A percentile compares a stretch with the other conserved stretches of the same genome.
Evolutionary conservation across 148 eudicot species (phyloP).

Genomic region (Heliosperma pusillum): DNA sequence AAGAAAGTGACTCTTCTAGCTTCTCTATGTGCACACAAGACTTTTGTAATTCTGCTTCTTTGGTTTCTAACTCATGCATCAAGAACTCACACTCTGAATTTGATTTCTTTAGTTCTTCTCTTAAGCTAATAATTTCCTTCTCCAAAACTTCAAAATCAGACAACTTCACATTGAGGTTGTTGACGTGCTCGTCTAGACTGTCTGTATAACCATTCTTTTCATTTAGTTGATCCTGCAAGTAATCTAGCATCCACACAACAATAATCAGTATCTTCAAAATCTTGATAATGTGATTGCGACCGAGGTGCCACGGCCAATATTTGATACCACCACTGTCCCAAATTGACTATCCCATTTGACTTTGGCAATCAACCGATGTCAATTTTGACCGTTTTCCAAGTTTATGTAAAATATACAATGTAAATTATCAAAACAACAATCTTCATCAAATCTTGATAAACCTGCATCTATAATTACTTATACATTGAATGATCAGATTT

Average conservation of each 20-base stretch:
- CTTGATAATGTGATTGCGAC: not conserved
- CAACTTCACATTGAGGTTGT: slow-evolving; percentile 41
- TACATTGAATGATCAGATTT: not conserved
- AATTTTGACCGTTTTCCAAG: too few relatives aligned
- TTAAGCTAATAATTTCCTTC: slow-evolving; percentile 41
- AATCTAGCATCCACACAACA: slow-evolving; percentile 45
- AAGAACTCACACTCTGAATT: slow-evolving; percentile 40
- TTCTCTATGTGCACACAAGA: slow-evolving; percentile 43
- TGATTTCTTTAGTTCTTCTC: slow-evolving; percentile 47
- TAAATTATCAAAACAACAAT: too few relatives aligned
- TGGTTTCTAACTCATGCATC: slow-evolving; percentile 43
- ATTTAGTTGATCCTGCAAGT: slow-evolving; percentile 66
- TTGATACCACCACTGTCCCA: too few relatives aligned
- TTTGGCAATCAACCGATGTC: too few relatives aligned
- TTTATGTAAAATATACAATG: too few relatives aligned
- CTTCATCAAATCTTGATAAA: too few relatives aligned
- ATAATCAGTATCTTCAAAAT: not conserved
- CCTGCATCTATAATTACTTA: too few relatives aligned
- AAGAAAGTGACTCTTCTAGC: slow-evolving; percentile 60
- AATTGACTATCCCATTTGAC: too few relatives aligned
- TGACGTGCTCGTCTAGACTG: slow-evolving; percentile 36
- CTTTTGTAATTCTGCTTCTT: slow-evolving; percentile 42
- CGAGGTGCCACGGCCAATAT: too few relatives aligned
- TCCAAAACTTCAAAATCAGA: slow-evolving; percentile 35
- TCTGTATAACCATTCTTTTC: slow-evolving; percentile 40